These are phyloP conservation scores for Beauveria asiatica DNA, from an alignment of 2,329 filamentous ascomycete species.

Conservation along the genomic window DNA sequence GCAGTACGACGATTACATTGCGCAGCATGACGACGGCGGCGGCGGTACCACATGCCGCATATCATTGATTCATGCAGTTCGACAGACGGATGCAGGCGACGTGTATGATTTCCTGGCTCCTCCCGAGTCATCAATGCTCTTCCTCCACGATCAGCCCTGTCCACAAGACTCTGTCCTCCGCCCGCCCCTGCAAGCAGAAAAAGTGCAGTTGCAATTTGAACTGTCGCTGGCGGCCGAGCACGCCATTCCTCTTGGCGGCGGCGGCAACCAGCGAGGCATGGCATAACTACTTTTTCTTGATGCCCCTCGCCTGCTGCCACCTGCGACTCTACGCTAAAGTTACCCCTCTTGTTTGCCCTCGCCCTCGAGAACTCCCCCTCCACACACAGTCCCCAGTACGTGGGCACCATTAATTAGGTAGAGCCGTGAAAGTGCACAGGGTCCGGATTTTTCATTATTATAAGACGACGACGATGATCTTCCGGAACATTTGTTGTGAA, in stretches of 20 bases:
- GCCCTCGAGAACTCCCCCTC: background rate
- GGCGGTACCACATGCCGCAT: background rate
- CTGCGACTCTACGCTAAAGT: background rate
- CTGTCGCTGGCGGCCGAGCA: background rate
- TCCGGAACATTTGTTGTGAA: too few species aligned
- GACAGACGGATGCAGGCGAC: slow-evolving; percentile 6
- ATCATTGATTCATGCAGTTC: background rate
- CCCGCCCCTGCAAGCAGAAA: background rate
- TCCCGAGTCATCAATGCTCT: background rate
- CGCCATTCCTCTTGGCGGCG: slow-evolving; percentile 5
- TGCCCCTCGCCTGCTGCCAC: background rate
- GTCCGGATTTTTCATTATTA: too few species aligned
- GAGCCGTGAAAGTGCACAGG: too few species aligned
- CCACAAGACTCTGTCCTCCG: background rate
- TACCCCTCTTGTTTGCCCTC: background rate
- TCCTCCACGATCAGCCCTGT: background rate
- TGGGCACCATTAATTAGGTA: too few species aligned
- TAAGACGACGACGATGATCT: too few species aligned
- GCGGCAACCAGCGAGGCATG: background rate
- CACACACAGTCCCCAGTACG: background rate
- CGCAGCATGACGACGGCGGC: slow-evolving; percentile 1
- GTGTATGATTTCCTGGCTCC: slow-evolving; percentile 2
- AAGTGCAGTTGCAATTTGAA: background rate
- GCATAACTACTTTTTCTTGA: background rate
- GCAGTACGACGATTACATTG: background rate